A percentile compares a stretch with the other conserved stretches of the same genome.
phyloP scores from a whole-genome alignment of 2,329 filamentous ascomycete species.

The Sphaceloma murrayae region DNA sequence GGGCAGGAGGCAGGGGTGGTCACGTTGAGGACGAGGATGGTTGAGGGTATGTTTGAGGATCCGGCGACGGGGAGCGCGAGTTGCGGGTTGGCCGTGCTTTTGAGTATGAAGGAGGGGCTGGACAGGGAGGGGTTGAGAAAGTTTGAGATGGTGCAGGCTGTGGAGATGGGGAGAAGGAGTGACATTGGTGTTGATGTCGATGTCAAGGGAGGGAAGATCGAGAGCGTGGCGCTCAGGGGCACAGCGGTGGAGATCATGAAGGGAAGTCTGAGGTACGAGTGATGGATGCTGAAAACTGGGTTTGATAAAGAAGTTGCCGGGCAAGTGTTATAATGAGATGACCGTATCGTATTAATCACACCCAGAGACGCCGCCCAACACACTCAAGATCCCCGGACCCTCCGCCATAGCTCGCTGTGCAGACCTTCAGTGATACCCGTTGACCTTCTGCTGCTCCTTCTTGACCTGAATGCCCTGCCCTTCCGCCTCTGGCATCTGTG shows the following conservation, averaged over 20 bases:
- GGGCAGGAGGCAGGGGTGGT: constrained; percentile 22
- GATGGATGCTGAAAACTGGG: not conserved
- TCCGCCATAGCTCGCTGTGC: too few species aligned
- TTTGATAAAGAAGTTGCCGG: too few species aligned
- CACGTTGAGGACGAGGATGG: constrained; percentile 51
- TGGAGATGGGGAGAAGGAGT: constrained; percentile 44
- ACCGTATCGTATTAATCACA: not conserved
- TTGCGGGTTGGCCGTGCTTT: constrained; percentile 37
- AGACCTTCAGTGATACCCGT: not conserved
- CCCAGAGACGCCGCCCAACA: too few species aligned
- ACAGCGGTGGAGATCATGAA: constrained; percentile 37
- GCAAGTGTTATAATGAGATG: not conserved
- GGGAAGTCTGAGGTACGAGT: constrained; percentile 24
- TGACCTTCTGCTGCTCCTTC: not conserved
- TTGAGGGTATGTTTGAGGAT: constrained; percentile 42
- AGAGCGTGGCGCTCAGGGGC: constrained; percentile 36
- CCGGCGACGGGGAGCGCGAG: constrained; percentile 44
- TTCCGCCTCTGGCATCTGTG: constrained; percentile 39
- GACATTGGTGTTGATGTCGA: constrained; percentile 40
- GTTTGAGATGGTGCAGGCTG: constrained; percentile 40
- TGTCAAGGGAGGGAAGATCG: constrained; percentile 31
- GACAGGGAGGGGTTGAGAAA: constrained; percentile 24
- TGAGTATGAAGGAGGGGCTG: constrained; percentile 34
- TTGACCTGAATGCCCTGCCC: not conserved
- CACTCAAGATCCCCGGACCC: too few species aligned